Evolutionary conservation across 441 rosid genomes (phyloP).

Genomic region (Kokia cookei): DNA sequence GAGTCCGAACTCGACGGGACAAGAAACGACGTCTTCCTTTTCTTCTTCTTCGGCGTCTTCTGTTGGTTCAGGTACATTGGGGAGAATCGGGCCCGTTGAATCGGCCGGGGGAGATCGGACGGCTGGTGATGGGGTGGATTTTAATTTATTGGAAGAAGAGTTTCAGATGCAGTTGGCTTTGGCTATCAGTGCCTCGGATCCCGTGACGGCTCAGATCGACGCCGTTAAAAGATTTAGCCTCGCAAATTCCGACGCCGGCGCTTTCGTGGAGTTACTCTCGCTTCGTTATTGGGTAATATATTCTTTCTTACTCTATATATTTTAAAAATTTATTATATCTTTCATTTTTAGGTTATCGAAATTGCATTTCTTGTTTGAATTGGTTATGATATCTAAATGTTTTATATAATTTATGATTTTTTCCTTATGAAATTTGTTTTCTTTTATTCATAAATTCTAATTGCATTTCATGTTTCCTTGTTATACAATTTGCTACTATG

Average conservation of each 20-base stretch:
- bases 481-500: not conserved
- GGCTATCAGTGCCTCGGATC: slow-evolving; percentile 90
- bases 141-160: slow-evolving; percentile 81
- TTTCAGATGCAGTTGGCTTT: slow-evolving; percentile 88
- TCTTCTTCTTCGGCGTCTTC: slow-evolving; percentile 37
- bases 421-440: not conserved
- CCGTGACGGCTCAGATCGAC: slow-evolving; percentile 89
- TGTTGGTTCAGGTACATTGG: slow-evolving; percentile 30
- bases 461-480: not conserved
- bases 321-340: not conserved
- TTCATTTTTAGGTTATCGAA: not conserved
- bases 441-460: not conserved
- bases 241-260: slow-evolving; percentile 40
- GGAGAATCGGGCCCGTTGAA: slow-evolving; percentile 42
- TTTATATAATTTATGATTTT: not conserved
- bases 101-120: slow-evolving; percentile 41
- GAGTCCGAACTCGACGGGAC: not conserved
- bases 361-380: slow-evolving; percentile 4
- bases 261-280: slow-evolving; percentile 62
- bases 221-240: slow-evolving; percentile 95
- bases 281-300: slow-evolving; percentile 75
- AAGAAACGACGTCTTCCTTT: slow-evolving; percentile 13
- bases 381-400: not conserved
- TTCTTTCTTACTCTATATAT: not conserved
- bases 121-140: slow-evolving; percentile 34